Percentiles rank a stretch among this genome's conserved stretches.
phyloP scores from a whole-genome alignment of 2,329 filamentous ascomycete species.

The Xylaria sp. region DNA sequence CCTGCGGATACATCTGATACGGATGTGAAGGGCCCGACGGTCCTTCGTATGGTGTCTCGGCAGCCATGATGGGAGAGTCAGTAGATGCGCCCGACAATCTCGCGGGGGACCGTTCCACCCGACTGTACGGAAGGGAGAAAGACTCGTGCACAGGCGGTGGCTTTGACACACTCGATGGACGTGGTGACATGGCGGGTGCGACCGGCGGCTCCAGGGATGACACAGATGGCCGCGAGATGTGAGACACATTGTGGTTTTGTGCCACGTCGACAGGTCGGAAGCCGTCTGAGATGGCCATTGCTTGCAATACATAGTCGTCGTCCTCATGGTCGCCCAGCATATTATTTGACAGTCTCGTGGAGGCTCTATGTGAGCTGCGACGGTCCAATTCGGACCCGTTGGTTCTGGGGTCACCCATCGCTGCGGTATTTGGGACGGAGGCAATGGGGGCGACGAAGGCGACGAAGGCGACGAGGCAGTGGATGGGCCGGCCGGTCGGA shows the following conservation, averaged over 20 bases:
- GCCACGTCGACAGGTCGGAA: conserved; percentile 47
- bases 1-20: conserved; percentile 85
- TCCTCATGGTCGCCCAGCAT: conserved; percentile 50
- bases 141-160: conserved; percentile 60
- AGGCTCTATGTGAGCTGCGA: conserved; percentile 56
- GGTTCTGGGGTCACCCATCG: conserved; percentile 55
- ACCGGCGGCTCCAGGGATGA: conserved; percentile 39
- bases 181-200: conserved; percentile 44
- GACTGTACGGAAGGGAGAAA: conserved; percentile 64
- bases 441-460: conserved; percentile 24
- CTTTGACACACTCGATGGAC: conserved; percentile 67
- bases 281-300: conserved; percentile 59
- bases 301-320: conserved; percentile 59
- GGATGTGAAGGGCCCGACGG: conserved; percentile 82
- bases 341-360: conserved; percentile 52
- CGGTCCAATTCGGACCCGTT: conserved; percentile 55
- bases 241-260: conserved; percentile 38
- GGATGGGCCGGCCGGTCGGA: conserved; percentile 33
- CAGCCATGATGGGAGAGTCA: conserved; percentile 52
- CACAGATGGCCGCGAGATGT: conserved; percentile 39
- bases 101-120: conserved; percentile 44
- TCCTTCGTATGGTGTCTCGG: conserved; percentile 74
- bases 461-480: conserved; percentile 25
- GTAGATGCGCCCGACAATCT: conserved; percentile 51
- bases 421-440: conserved; percentile 30